phyloP scores from a whole-genome alignment of 2,329 filamentous ascomycete species.

The Westerdykella sp. region DNA sequence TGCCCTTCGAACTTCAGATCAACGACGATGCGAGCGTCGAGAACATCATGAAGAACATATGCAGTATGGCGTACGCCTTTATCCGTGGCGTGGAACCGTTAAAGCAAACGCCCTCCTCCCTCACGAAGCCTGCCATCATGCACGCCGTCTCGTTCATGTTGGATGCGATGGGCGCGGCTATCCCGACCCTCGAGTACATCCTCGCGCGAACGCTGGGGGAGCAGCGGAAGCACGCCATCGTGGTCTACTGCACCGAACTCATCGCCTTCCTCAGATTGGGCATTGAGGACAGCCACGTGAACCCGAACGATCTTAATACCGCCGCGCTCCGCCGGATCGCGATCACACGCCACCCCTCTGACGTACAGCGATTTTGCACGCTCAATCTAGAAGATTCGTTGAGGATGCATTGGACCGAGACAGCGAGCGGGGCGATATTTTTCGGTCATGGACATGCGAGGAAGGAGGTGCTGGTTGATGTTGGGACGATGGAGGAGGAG shows the following conservation, averaged over 20 bases:
- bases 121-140: conserved; percentile 38
- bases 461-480: conserved; percentile 41
- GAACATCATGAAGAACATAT: conserved; percentile 33
- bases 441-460: conserved; percentile 42
- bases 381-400: conserved; percentile 43
- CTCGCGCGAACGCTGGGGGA: conserved; percentile 27
- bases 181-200: conserved; percentile 46
- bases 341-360: conserved; percentile 1
- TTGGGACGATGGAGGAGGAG: conserved; percentile 26
- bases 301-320: conserved; percentile 8
- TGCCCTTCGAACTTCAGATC: conserved; percentile 44
- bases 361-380: conserved; percentile 23
- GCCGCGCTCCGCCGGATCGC: conserved; percentile 5
- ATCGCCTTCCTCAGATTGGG: conserved; percentile 3
- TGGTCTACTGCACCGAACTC: conserved; percentile 40
- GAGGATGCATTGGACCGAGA: conserved; percentile 42
- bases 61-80: conserved; percentile 36
- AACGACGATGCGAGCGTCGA: conserved; percentile 36
- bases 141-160: conserved; percentile 37
- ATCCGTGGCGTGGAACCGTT: conserved; percentile 34
- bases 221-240: conserved; percentile 17
- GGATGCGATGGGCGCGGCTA: conserved; percentile 36
- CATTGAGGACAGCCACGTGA: background rate
- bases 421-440: conserved; percentile 33
- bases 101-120: conserved; percentile 25